These are phyloP conservation scores for Thermomucor indicae-seudaticae DNA, from an alignment of 371 early-diverging fungal species.

Conservation along the genomic window DNA sequence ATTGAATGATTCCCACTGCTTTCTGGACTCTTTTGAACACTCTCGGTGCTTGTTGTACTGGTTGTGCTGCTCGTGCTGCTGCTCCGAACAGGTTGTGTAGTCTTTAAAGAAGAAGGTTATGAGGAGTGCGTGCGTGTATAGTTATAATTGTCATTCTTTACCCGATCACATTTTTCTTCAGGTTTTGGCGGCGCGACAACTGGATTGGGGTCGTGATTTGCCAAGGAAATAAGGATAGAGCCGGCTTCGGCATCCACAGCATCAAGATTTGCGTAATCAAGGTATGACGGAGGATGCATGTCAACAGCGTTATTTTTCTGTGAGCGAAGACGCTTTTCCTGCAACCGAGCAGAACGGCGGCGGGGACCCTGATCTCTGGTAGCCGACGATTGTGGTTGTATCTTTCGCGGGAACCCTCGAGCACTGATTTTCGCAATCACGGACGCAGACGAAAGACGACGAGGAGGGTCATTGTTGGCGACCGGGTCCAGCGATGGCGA, in stretches of 20 bases:
- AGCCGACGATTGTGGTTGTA: constrained; percentile 43
- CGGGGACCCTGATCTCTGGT: constrained; percentile 26
- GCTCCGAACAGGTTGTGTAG: not conserved
- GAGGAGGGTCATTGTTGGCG: no score
- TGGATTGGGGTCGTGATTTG: constrained; percentile 18
- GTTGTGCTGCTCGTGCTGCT: not conserved
- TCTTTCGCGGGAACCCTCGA: constrained; percentile 21
- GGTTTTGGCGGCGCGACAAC: not conserved
- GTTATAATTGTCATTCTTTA: not conserved
- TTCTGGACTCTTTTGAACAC: constrained; percentile 1
- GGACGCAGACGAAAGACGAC: constrained; percentile 8
- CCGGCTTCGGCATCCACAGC: constrained; percentile 38
- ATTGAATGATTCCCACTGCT: constrained; percentile 11
- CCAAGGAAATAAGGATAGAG: constrained; percentile 35
- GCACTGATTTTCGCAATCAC: constrained; percentile 18
- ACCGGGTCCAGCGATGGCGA: no score
- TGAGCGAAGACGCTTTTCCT: no score
- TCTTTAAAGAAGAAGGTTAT: not conserved
- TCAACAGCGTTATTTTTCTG: no score
- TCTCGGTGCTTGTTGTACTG: not conserved
- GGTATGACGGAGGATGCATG: constrained; percentile 10
- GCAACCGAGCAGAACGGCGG: no score
- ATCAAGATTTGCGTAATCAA: constrained; percentile 18
- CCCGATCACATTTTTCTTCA: not conserved
- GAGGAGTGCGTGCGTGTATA: not conserved